A percentile compares a stretch with the other conserved stretches of the same genome.
Evolutionary conservation across 176 grass and related monocot species (phyloP).

Genomic region (Tillandsia fasciculata): DNA sequence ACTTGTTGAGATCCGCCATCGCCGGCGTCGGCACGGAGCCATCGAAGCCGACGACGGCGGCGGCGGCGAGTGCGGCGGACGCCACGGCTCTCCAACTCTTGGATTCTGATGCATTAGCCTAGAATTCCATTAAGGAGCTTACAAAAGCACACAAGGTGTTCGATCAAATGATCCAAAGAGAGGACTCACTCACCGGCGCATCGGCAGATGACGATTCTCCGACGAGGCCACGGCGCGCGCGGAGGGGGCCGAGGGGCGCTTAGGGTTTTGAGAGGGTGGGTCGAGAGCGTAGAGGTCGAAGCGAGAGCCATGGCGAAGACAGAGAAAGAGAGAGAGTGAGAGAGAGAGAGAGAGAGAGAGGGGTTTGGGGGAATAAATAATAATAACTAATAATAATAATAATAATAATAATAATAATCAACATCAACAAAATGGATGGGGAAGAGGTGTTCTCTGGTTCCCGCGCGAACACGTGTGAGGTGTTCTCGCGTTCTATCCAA

Average conservation of each 20-base stretch:
- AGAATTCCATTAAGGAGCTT: background rate
- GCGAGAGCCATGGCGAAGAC: conserved; percentile 43
- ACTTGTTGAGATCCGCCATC: conserved; percentile 76
- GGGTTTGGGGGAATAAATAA: background rate
- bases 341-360: background rate
- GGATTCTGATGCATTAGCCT: conserved; percentile 17
- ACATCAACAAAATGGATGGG: conserved; percentile 4
- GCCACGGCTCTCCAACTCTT: conserved; percentile 50
- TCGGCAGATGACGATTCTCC: conserved; percentile 38
- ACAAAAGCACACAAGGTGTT: conserved; percentile 6
- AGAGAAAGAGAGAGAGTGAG: conserved; percentile 12
- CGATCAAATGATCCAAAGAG: conserved; percentile 24
- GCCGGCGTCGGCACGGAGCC: conserved; percentile 35
- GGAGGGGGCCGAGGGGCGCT: conserved; percentile 5
- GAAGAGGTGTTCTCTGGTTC: conserved; percentile 32
- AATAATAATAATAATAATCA: too few relatives aligned
- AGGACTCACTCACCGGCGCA: conserved; percentile 10
- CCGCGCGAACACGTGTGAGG: conserved; percentile 43
- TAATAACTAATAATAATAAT: too few relatives aligned
- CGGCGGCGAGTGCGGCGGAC: conserved; percentile 59
- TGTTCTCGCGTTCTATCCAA: background rate
- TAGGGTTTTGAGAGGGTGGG: conserved; percentile 7
- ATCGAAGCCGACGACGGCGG: conserved; percentile 36
- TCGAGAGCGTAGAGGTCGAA: conserved; percentile 36
- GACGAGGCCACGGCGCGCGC: background rate